These are phyloP conservation scores for Solanum corneliomulleri DNA, from an alignment of 257 asterid genomes.

Conservation along the genomic window DNA sequence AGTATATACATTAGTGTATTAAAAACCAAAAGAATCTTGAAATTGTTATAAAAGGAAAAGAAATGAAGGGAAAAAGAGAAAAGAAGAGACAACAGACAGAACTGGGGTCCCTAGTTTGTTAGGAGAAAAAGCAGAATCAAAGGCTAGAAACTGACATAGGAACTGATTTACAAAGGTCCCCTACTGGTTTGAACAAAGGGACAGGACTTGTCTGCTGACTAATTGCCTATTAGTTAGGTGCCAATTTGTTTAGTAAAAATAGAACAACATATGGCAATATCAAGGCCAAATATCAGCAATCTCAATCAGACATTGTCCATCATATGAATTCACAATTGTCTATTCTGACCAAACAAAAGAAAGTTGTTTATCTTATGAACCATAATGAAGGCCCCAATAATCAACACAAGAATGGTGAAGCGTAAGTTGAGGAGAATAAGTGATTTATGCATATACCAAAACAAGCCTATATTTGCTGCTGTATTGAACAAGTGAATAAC, in stretches of 20 bases:
- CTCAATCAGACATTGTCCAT: background rate
- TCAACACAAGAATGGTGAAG: background rate
- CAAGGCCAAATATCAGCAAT: background rate
- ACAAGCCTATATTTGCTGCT: background rate
- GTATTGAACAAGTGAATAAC: background rate
- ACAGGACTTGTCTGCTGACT: background rate
- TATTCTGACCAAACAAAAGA: background rate
- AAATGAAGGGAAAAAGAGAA: background rate
- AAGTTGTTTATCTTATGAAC: background rate
- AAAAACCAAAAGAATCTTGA: background rate
- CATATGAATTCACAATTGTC: background rate
- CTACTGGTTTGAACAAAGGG: background rate
- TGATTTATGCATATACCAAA: background rate
- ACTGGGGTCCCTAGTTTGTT: background rate
- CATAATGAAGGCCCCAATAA: background rate
- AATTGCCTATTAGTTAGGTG: background rate
- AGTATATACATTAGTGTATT: background rate
- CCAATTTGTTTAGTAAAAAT: background rate
- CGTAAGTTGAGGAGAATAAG: background rate
- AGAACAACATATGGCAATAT: background rate
- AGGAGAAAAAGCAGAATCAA: background rate
- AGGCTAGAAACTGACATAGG: background rate
- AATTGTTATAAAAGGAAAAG: background rate
- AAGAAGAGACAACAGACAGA: background rate
- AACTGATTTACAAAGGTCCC: background rate